Percentiles rank a stretch among this genome's conserved stretches.
These are phyloP conservation scores for Crithidia acanthocephali DNA, from an alignment of 208 protist genomes.

Conservation along the genomic window DNA sequence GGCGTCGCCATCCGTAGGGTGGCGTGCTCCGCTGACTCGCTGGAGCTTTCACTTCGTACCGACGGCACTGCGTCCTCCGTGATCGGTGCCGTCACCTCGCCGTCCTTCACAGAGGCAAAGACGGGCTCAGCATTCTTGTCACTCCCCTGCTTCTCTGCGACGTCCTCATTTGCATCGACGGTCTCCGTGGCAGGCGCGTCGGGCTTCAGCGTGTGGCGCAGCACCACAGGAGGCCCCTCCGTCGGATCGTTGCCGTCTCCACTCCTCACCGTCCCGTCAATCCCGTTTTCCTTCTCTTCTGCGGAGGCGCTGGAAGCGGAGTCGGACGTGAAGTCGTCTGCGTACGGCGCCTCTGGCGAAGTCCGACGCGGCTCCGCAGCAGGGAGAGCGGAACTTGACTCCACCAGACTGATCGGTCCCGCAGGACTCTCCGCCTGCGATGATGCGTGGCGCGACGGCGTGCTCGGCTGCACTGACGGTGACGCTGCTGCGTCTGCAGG, in stretches of 20 bases:
- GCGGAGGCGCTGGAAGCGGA: neutral
- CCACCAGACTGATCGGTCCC: too few species aligned
- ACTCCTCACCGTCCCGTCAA: neutral
- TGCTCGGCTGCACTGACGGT: too few species aligned
- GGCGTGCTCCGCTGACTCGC: neutral
- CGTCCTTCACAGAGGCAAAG: too few species aligned
- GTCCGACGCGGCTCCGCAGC: neutral
- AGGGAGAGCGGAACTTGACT: neutral
- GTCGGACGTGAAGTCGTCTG: slow-evolving; percentile 5
- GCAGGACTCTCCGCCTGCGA: too few species aligned
- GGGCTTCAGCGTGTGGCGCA: neutral
- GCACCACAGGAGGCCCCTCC: neutral
- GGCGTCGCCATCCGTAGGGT: neutral
- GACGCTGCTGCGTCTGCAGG: too few species aligned
- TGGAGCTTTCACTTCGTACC: too few species aligned
- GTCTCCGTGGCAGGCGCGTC: neutral
- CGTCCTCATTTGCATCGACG: neutral
- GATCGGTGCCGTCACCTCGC: too few species aligned
- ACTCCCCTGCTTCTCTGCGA: neutral
- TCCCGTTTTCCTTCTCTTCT: neutral
- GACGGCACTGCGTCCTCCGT: neutral
- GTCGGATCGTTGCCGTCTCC: neutral
- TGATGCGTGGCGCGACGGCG: too few species aligned
- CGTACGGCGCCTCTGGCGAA: neutral
- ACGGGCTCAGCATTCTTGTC: neutral